phyloP scores from a whole-genome alignment of 129 eudicot genomes.

The Solidago caesia region DNA sequence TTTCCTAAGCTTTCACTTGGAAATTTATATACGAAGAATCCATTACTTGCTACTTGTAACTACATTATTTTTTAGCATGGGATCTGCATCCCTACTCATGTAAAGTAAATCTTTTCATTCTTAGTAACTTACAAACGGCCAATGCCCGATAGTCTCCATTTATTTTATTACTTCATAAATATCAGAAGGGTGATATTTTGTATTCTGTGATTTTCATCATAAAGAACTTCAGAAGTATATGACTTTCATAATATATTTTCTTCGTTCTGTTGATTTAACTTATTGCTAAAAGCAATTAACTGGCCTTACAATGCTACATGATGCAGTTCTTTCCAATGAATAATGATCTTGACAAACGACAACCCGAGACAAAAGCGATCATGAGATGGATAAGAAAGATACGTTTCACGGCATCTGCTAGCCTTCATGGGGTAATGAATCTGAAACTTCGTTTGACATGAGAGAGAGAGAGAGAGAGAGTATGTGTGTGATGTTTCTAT shows the following conservation, averaged over 20 bases:
- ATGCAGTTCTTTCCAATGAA: conserved; percentile 73
- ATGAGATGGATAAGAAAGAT: conserved; percentile 71
- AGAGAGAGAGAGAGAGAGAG: neutral
- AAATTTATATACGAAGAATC: neutral
- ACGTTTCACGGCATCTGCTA: conserved; percentile 87
- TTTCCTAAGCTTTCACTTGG: neutral
- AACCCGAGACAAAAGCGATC: conserved; percentile 95
- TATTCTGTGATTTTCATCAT: neutral
- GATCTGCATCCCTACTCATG: neutral
- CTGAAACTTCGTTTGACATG: conserved; percentile 13
- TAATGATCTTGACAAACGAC: conserved; percentile 58
- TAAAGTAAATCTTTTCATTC: neutral
- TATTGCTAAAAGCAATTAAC: conserved; percentile 25
- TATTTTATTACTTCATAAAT: conserved; percentile 1
- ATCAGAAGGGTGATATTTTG: neutral
- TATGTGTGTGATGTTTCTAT: neutral
- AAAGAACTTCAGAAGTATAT: neutral
- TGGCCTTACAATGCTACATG: conserved; percentile 38
- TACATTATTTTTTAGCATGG: neutral
- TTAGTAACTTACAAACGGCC: neutral
- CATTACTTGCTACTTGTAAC: conserved; percentile 7
- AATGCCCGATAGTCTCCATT: neutral
- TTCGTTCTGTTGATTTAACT: conserved; percentile 17
- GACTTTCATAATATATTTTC: neutral
- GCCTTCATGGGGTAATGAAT: conserved; percentile 89